Base-by-base conservation (phyloP, 768 basidiomycete genomes). In the Calocybe cyanea region DNA sequence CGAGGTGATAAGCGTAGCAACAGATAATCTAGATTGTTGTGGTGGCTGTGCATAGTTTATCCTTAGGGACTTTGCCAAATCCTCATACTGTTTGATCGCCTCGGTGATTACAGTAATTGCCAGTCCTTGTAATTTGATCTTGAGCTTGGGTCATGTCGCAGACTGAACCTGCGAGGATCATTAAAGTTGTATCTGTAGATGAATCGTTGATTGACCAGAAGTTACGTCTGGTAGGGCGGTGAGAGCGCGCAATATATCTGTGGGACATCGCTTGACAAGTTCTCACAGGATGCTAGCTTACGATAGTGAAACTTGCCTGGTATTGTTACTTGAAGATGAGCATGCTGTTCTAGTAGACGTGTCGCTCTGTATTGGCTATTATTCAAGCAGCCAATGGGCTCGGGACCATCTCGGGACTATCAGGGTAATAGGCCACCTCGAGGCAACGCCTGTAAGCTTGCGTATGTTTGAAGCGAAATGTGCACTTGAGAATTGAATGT, bases 191-290 rank as follows among this genome's bases (percentile, higher is more conserved):
- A 42, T 66, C 63, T 32, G 59, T 83, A 35, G 57, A 61, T 20
- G 59, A 67, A 15, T 54, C 59, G 13, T 52, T 73, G 28, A 53
- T 69, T 37, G 77, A 77, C 37, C 65, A 63, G 44, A 85, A 85
- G 63, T 52, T 85, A 50, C 70, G 81, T 46, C 62, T 85, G 38
- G 76, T 77, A 19, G 83, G 81, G 53, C 67, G 77, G 83, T 83
- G 61, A 47, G 74, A 86, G 83, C 55, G 17, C 14, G n/a, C 34
- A 67, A 84, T 51, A 67, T 83, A 25, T 67, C 72, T 82, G 82
- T 57, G 79, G 84, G 49, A 63, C 10, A 54, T 60, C 8, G 71
- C 70, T 30, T 72, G 72, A 14, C 7, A 35, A 7, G 34, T 14
- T 7, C 7, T 35, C 6, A 5, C 17, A 87, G 84, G 55, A 67